These are phyloP conservation scores for Trifolium repens DNA, from an alignment of 306 rosid species.

Conservation along the genomic window DNA sequence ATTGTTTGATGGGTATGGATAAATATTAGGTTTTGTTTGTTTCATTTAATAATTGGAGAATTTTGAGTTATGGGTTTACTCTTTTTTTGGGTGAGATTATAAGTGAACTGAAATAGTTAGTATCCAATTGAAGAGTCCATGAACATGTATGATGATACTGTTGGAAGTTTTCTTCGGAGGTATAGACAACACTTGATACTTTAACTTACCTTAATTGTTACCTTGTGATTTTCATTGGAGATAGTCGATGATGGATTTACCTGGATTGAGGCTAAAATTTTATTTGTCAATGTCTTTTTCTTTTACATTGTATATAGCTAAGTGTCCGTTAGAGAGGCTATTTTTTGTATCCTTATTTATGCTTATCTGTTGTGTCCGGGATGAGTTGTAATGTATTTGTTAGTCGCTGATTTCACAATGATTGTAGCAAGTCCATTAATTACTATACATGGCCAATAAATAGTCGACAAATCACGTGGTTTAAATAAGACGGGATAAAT, in stretches of 20 bases:
- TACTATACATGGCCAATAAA: background rate
- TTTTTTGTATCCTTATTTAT: background rate
- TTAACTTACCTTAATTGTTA: too few relatives aligned
- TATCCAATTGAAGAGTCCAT: background rate
- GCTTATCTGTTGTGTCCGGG: background rate
- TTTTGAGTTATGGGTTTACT: slow-evolving; percentile 1
- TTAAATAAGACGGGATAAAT: background rate
- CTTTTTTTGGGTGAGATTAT: background rate
- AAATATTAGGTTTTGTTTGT: background rate
- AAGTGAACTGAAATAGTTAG: background rate
- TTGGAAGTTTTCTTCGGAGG: background rate
- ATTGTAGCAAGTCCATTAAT: background rate
- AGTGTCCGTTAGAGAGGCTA: background rate
- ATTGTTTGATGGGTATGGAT: slow-evolving; percentile 8
- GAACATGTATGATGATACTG: slow-evolving; percentile 13
- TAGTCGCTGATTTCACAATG: background rate
- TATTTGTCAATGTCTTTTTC: background rate
- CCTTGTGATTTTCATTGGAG: background rate
- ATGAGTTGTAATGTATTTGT: background rate
- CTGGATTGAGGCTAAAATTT: background rate
- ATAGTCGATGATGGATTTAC: background rate
- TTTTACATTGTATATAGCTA: background rate
- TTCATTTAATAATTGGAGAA: background rate
- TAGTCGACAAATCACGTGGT: background rate
- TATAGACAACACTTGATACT: background rate